Base-by-base conservation (phyloP, 2,329 filamentous ascomycete genomes). In the Trichophyton benhamiae region DNA sequence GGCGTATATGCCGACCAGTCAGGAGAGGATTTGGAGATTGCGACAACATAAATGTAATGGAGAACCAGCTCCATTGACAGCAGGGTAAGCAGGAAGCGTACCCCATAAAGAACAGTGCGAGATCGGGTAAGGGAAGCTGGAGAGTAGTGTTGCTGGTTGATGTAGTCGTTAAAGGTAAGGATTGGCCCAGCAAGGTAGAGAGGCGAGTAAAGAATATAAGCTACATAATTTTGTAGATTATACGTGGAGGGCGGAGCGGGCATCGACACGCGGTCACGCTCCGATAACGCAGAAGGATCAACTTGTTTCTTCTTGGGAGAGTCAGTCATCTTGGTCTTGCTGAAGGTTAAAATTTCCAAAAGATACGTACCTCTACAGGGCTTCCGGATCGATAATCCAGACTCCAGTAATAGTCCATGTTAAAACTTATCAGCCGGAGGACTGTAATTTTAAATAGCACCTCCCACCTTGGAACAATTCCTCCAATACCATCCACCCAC, bases 391-490 rank as follows among this genome's bases (percentile, higher is more conserved):
- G 77, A 62, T 83, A 80, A 65, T 88, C 84, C 2, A 88, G 74
- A 68, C 89, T 94, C 92, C 94, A 99, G 72, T 95, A 92, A 72
- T 95, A 91, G 75, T 99, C 94, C 71, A 99, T 75, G 72, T 97
- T 97, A 81, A 96, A 99, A 72, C 92, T 96, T 68, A 99, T 91
- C 57, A 97, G 79, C 3, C 94, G 86, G 61, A 99, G 78, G 27
- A 97, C 87, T 2, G 92, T 96, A 64, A 99, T 84, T 70, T 99
- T 99, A 80, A 99, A 99, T 3, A 96, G 81, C n/a, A 99, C 86
- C 72, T 97, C 90, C 94, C 94, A 99, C 63, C 92, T 83, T 0
- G 87, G 80, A 71, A 95, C 85, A n/a, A 99, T 77, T 0, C 94
- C 94, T 6, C 89, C 85, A 66, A 87, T 87, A 59, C 81, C 79